Evolutionary conservation across 306 rosid species (phyloP).

Genomic region (Pterocarpus macrocarpus): DNA sequence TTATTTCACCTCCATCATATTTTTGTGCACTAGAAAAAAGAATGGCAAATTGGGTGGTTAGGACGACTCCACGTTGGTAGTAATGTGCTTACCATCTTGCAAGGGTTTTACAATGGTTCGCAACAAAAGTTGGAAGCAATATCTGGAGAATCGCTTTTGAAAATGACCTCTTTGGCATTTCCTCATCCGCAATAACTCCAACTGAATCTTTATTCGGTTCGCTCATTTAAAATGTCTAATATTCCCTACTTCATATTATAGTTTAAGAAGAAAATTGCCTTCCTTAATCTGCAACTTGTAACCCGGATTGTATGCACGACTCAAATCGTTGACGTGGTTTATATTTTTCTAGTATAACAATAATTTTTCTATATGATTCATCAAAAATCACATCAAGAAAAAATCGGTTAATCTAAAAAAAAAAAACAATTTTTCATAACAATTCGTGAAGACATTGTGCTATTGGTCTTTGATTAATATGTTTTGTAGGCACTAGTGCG

Average conservation of each 20-base stretch:
- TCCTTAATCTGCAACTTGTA: not conserved
- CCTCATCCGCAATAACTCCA: constrained; percentile 2
- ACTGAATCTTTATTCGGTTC: constrained; percentile 37
- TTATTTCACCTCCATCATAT: constrained; percentile 1
- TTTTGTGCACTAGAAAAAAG: not conserved
- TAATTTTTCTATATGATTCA: no score
- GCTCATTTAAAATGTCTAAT: not conserved
- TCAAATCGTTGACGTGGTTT: not conserved
- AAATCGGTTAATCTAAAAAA: no score
- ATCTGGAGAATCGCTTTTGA: constrained; percentile 50
- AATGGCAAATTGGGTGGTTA: constrained; percentile 44
- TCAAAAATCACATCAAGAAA: no score
- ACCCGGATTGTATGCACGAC: not conserved
- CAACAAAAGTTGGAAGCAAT: constrained; percentile 60
- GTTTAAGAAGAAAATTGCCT: not conserved
- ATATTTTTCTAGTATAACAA: no score
- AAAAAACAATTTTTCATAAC: no score
- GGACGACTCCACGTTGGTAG: constrained; percentile 52
- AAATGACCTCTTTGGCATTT: constrained; percentile 59
- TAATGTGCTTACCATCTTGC: not conserved
- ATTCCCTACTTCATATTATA: not conserved
- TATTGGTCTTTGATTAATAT: no score
- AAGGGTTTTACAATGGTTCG: constrained; percentile 29
- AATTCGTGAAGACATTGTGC: no score
- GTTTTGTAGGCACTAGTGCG: no score